Evolutionary conservation across 257 asterid species (phyloP).

Genomic region (Nicotiana tabacum): DNA sequence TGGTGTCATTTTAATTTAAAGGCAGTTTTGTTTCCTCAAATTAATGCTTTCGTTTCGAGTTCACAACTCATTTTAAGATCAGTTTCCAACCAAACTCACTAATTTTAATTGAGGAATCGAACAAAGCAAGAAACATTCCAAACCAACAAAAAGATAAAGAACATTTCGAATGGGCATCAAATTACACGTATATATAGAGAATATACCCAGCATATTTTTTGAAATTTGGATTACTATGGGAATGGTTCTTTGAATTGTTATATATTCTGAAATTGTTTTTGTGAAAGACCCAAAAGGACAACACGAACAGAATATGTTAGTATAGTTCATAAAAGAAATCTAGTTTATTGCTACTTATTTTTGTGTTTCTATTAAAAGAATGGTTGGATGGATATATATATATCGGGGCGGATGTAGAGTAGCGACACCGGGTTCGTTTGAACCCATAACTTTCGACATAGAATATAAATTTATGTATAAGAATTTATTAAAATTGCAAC

Average conservation of each 20-base stretch:
- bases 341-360: too few relatives aligned
- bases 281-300: too few relatives aligned
- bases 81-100: too few relatives aligned
- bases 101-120: background rate
- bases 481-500: too few relatives aligned
- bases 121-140: background rate
- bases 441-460: too few relatives aligned
- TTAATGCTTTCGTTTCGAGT: background rate
- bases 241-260: background rate
- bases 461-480: too few relatives aligned
- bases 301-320: too few relatives aligned
- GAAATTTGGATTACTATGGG: background rate
- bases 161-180: background rate
- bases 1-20: background rate
- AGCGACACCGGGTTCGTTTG: too few relatives aligned
- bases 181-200: background rate
- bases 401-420: too few relatives aligned
- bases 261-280: background rate
- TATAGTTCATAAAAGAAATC: too few relatives aligned
- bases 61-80: background rate
- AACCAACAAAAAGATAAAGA: background rate
- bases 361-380: too few relatives aligned
- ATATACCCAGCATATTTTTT: background rate
- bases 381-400: too few relatives aligned
- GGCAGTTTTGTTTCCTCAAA: background rate